Conservation (phyloP, 495 filamentous ascomycete species). For the Lindgomyces ingoldianus region DNA sequence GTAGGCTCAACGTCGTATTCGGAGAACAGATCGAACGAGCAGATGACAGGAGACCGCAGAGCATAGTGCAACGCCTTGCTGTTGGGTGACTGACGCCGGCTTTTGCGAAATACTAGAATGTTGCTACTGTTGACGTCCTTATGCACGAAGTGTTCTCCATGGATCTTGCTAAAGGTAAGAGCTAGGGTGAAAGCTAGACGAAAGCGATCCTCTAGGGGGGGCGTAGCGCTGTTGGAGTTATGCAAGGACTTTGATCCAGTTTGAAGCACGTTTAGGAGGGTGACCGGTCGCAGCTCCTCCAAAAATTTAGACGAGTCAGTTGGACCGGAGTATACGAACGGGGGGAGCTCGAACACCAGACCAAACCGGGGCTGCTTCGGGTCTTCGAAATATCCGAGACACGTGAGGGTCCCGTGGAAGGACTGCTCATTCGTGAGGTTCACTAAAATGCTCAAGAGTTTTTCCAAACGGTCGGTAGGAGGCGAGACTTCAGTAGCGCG, state of each 20-base stretch:
- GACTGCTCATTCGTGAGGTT: constrained; percentile 54
- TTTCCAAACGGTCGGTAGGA: constrained; percentile 64
- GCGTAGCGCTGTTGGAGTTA: constrained; percentile 50
- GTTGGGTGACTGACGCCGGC: constrained; percentile 38
- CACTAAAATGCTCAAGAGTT: constrained; percentile 57
- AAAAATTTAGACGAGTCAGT: constrained; percentile 51
- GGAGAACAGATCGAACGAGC: constrained; percentile 80
- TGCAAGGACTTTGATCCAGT: constrained; percentile 49
- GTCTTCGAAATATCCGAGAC: constrained; percentile 86
- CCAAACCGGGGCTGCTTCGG: constrained; percentile 73
- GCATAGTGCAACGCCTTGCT: constrained; percentile 33
- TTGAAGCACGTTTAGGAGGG: constrained; percentile 60
- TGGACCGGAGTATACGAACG: constrained; percentile 51
- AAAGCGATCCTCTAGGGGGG: constrained; percentile 76
- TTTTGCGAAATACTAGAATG: constrained; percentile 71
- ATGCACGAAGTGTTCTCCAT: constrained; percentile 74
- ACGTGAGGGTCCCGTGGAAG: constrained; percentile 62
- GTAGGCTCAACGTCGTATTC: constrained; percentile 57
- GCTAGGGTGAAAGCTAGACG: constrained; percentile 77
- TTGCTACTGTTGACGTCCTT: constrained; percentile 79
- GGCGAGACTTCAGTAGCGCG: constrained; percentile 63
- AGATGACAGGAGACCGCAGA: constrained; percentile 72
- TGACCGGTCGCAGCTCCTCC: constrained; percentile 50
- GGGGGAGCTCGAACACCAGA: constrained; percentile 79
- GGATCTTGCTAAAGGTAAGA: constrained; percentile 72